Percentiles rank a stretch among this genome's conserved stretches.
These are phyloP conservation scores for Ceratocystis harringtonii DNA, from an alignment of 2,329 filamentous ascomycete genomes.

Conservation along the genomic window DNA sequence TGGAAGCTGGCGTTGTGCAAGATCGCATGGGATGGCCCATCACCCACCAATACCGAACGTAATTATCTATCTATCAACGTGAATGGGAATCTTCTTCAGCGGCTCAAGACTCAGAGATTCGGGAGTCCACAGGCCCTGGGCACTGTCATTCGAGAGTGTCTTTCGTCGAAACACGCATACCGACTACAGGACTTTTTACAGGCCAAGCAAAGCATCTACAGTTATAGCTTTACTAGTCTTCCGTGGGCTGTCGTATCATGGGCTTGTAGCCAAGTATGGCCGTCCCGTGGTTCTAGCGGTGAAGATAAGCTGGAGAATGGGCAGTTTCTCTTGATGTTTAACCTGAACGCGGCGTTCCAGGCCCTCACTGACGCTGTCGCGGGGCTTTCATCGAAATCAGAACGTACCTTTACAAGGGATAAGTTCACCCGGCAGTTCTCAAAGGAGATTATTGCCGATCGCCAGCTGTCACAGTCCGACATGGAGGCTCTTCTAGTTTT, in stretches of 20 bases:
- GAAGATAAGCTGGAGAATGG: conserved; percentile 45
- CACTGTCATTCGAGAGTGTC: conserved; percentile 60
- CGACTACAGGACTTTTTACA: conserved; percentile 53
- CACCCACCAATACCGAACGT: conserved; percentile 29
- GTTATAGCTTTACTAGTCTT: conserved; percentile 47
- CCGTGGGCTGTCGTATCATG: conserved; percentile 60
- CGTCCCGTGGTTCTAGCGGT: conserved; percentile 34
- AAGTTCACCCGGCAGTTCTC: conserved; percentile 48
- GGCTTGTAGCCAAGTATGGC: conserved; percentile 55
- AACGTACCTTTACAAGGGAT: conserved; percentile 51
- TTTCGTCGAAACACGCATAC: conserved; percentile 54
- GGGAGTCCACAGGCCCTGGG: conserved; percentile 70
- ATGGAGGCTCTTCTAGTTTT: conserved; percentile 55
- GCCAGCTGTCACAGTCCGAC: conserved; percentile 45
- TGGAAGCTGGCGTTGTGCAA: conserved; percentile 64
- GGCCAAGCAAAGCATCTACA: conserved; percentile 56
- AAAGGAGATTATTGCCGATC: conserved; percentile 33
- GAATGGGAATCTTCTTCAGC: conserved; percentile 50
- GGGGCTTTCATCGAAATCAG: conserved; percentile 37
- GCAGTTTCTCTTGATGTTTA: conserved; percentile 50
- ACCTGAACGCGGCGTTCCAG: conserved; percentile 44
- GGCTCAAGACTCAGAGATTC: conserved; percentile 61
- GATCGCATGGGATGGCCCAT: conserved; percentile 47
- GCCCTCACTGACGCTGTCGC: conserved; percentile 34
- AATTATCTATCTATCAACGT: conserved; percentile 39